A percentile compares a stretch with the other conserved stretches of the same genome.
phyloP scores from a whole-genome alignment of 306 rosid genomes.

The Pueraria montana region DNA sequence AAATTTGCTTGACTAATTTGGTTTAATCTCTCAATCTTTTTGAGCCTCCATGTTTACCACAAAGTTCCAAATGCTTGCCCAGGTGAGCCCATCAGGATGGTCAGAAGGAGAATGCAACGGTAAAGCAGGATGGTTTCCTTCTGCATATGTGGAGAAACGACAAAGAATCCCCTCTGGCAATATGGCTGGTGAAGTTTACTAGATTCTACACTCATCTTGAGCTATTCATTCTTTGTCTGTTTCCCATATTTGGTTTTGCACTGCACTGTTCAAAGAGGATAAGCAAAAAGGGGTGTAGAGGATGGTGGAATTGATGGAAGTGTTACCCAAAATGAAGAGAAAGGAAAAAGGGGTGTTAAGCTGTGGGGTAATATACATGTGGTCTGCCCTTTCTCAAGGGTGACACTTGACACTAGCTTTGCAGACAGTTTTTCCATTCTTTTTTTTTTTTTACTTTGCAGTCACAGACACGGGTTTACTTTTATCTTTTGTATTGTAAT shows the following conservation, averaged over 20 bases:
- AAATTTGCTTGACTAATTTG: slow-evolving; percentile 28
- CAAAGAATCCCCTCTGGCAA: slow-evolving; percentile 76
- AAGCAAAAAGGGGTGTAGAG: slow-evolving; percentile 27
- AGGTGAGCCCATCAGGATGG: slow-evolving; percentile 92
- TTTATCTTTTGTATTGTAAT: slow-evolving; percentile 32
- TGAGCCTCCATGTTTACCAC: slow-evolving; percentile 21
- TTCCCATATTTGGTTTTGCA: slow-evolving; percentile 40
- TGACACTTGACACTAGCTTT: slow-evolving; percentile 30
- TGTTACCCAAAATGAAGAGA: slow-evolving; percentile 34
- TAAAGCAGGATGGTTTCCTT: slow-evolving; percentile 94
- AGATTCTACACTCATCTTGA: slow-evolving; percentile 39
- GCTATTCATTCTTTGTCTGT: slow-evolving; percentile 40
- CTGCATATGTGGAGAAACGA: slow-evolving; percentile 83
- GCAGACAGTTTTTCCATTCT: slow-evolving; percentile 34
- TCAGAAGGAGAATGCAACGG: slow-evolving; percentile 98
- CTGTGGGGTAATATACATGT: slow-evolving; percentile 58
- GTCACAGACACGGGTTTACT: neutral
- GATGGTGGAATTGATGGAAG: slow-evolving; percentile 37
- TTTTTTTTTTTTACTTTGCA: slow-evolving; percentile 31
- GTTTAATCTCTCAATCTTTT: slow-evolving; percentile 24
- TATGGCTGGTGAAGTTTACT: slow-evolving; percentile 66
- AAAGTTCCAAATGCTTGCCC: slow-evolving; percentile 41
- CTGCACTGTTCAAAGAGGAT: slow-evolving; percentile 23
- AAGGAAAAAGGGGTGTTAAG: neutral
- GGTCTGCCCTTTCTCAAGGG: slow-evolving; percentile 22